Percentiles rank a stretch among this genome's conserved stretches.
Evolutionary conservation across 495 filamentous ascomycete species (phyloP).

Genomic region (Aspergillus hancockii): DNA sequence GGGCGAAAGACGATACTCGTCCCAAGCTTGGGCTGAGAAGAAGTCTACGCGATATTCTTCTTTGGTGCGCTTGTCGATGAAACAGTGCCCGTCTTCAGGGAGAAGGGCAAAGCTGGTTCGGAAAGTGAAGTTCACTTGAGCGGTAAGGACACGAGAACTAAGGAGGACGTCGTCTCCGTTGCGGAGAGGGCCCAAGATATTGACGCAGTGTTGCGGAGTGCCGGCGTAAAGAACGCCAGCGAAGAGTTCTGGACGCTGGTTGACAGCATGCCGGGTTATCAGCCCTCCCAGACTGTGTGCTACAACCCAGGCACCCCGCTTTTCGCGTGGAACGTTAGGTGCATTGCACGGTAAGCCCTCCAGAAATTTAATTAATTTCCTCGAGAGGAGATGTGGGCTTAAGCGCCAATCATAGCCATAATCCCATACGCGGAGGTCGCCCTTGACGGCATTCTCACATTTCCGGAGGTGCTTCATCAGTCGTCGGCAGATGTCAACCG

Average conservation of each 20-base stretch:
- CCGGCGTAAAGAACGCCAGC: constrained; percentile 86
- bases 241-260: constrained; percentile 83
- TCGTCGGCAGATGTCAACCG: constrained; percentile 83
- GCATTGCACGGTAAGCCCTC: constrained; percentile 75
- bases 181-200: constrained; percentile 85
- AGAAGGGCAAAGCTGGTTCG: constrained; percentile 84
- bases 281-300: constrained; percentile 89
- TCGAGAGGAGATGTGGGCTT: constrained; percentile 75
- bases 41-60: constrained; percentile 85
- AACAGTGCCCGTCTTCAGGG: constrained; percentile 86
- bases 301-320: constrained; percentile 76
- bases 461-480: constrained; percentile 77
- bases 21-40: constrained; percentile 78
- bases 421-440: constrained; percentile 77
- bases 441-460: constrained; percentile 68
- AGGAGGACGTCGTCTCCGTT: constrained; percentile 90
- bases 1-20: constrained; percentile 75
- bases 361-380: constrained; percentile 68
- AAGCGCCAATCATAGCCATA: constrained; percentile 97
- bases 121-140: constrained; percentile 92
- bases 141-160: constrained; percentile 86
- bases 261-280: constrained; percentile 87
- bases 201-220: constrained; percentile 81
- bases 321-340: constrained; percentile 41
- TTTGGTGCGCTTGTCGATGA: constrained; percentile 78